Conservation (phyloP, 2,329 filamentous ascomycete species). For the Nectriaceae sp. region DNA sequence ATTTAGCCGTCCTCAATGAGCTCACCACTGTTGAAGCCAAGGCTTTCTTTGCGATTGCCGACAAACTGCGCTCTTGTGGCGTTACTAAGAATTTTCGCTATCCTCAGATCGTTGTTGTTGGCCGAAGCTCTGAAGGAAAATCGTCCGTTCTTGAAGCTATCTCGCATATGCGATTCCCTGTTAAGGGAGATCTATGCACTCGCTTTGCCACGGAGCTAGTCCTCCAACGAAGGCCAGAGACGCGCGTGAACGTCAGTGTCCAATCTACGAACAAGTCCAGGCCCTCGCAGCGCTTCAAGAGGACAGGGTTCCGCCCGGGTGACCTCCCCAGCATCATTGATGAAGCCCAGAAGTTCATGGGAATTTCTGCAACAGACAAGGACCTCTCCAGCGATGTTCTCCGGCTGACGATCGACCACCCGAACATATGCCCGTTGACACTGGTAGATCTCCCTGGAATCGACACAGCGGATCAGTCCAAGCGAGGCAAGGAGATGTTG, state of each 20-base stretch:
- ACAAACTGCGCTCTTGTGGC: constrained; percentile 52
- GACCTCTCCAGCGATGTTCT: constrained; percentile 49
- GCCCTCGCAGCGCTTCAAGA: constrained; percentile 25
- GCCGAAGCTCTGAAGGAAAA: constrained; percentile 63
- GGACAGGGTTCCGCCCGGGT: constrained; percentile 37
- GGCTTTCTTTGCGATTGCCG: constrained; percentile 53
- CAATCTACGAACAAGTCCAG: constrained; percentile 29
- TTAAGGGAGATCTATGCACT: constrained; percentile 57
- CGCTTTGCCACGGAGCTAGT: constrained; percentile 63
- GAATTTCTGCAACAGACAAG: constrained; percentile 31
- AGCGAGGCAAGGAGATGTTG: constrained; percentile 33
- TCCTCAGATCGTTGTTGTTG: constrained; percentile 59
- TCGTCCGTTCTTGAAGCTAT: constrained; percentile 67
- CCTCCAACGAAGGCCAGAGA: constrained; percentile 42
- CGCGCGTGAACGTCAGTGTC: constrained; percentile 46
- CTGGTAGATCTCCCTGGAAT: constrained; percentile 57
- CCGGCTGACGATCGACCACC: constrained; percentile 47
- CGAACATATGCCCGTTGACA: constrained; percentile 47
- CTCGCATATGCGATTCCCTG: constrained; percentile 59
- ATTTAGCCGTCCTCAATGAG: constrained; percentile 18
- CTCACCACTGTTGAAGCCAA: constrained; percentile 47
- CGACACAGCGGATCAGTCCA: constrained; percentile 34
- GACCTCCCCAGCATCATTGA: constrained; percentile 52
- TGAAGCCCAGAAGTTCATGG: constrained; percentile 53
- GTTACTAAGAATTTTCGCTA: constrained; percentile 48